These are phyloP conservation scores for Cryptococcus deneoformans DNA, from an alignment of 1,284 basidiomycete species.

Conservation along the genomic window DNA sequence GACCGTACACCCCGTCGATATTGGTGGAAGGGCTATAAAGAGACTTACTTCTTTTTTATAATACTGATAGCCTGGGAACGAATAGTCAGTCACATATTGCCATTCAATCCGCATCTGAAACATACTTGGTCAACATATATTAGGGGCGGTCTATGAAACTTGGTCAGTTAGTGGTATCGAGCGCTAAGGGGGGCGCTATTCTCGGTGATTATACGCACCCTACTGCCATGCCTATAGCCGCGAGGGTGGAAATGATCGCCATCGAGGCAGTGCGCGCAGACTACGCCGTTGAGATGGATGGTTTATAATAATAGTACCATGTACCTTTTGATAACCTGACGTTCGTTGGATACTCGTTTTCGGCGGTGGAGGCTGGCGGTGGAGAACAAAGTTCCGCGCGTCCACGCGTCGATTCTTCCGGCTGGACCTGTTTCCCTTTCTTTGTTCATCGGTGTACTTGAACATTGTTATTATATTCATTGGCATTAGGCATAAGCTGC, in stretches of 20 bases:
- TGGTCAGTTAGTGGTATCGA: conserved; percentile 3
- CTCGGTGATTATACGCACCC: conserved; percentile 28
- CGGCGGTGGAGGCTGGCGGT: background rate
- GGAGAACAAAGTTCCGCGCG: background rate
- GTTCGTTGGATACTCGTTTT: background rate
- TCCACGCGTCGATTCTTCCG: too few species aligned
- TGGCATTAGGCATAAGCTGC: too few species aligned
- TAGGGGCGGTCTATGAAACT: conserved; percentile 45
- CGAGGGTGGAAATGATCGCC: conserved; percentile 35
- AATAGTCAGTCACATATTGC: conserved; percentile 2
- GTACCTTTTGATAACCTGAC: too few species aligned
- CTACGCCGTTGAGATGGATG: too few species aligned
- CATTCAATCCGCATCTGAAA: background rate
- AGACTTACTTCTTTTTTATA: conserved; percentile 35
- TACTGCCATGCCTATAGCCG: conserved; percentile 48
- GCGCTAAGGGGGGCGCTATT: background rate
- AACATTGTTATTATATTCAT: too few species aligned
- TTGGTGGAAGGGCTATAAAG: too few species aligned
- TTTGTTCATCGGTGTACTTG: too few species aligned
- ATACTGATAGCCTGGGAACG: conserved; percentile 52
- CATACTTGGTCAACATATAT: conserved; percentile 51
- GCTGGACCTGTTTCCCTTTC: too few species aligned
- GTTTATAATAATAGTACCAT: too few species aligned
- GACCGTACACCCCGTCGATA: too few species aligned
- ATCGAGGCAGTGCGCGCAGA: conserved; percentile 3